Conservation (phyloP, 164 flowering plant genomes). For the Liriodendron chinense region DNA sequence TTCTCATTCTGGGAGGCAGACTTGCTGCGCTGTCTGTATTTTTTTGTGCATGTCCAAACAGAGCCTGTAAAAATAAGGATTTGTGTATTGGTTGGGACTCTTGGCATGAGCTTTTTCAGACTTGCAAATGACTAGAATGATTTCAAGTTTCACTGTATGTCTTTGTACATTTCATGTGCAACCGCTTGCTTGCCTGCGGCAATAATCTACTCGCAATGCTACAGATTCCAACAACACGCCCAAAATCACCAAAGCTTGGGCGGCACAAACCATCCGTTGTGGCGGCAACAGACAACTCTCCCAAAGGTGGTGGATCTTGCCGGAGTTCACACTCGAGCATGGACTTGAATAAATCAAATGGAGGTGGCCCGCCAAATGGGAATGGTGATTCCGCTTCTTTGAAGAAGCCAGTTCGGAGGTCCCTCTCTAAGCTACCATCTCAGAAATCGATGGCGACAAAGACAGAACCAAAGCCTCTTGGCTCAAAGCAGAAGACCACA, state of each 20-base stretch:
- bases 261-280: conserved; percentile 43
- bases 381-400: conserved; percentile 21
- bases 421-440: conserved; percentile 47
- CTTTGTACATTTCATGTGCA: neutral
- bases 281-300: conserved; percentile 24
- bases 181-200: neutral
- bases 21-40: no score
- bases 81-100: no score
- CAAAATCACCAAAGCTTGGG: conserved; percentile 86
- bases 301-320: conserved; percentile 32
- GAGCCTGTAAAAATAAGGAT: no score
- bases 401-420: conserved; percentile 40
- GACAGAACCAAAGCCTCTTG: conserved; percentile 32
- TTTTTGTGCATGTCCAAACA: no score
- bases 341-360: conserved; percentile 28
- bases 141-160: neutral
- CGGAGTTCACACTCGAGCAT: conserved; percentile 33
- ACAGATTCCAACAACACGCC: conserved; percentile 84
- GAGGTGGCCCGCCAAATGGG: conserved; percentile 15
- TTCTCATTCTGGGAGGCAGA: no score
- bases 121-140: no score
- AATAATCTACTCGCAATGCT: neutral
- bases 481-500: conserved; percentile 26
- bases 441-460: conserved; percentile 24
- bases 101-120: no score